A percentile compares a stretch with the other conserved stretches of the same genome.
Evolutionary conservation across 805 yeast species (phyloP).

Genomic region (Candida tibetensis): DNA sequence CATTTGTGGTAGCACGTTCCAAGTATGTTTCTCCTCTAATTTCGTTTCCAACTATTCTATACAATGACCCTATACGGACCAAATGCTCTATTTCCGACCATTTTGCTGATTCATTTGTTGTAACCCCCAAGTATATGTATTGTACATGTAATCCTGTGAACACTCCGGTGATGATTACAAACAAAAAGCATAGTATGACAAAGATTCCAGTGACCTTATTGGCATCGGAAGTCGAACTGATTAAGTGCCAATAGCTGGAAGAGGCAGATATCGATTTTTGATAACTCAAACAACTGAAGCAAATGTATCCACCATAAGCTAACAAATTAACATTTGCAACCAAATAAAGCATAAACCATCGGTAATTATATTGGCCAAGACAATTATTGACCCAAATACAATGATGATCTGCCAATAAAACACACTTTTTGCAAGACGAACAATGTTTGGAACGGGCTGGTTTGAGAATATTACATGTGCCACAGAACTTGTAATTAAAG

Average conservation of each 20-base stretch:
- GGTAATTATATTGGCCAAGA: slow-evolving; percentile 63
- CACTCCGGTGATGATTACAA: slow-evolving; percentile 38
- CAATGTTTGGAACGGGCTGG: slow-evolving; percentile 70
- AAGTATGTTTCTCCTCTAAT: slow-evolving; percentile 13
- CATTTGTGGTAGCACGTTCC: slow-evolving; percentile 8
- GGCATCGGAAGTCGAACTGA: slow-evolving; percentile 15
- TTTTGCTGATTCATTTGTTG: slow-evolving; percentile 71
- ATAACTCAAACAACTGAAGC: slow-evolving; percentile 12
- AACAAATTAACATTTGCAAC: slow-evolving; percentile 39
- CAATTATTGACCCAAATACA: slow-evolving; percentile 72
- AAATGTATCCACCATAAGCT: slow-evolving; percentile 20
- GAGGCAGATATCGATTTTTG: not conserved
- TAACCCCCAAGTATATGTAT: slow-evolving; percentile 61
- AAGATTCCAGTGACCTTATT: slow-evolving; percentile 35
- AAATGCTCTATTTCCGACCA: slow-evolving; percentile 65
- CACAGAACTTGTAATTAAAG: slow-evolving; percentile 43
- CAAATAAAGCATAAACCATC: slow-evolving; percentile 58
- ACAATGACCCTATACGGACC: slow-evolving; percentile 13
- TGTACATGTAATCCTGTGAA: slow-evolving; percentile 39
- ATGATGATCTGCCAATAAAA: slow-evolving; percentile 55
- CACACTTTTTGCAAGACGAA: slow-evolving; percentile 54
- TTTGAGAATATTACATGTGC: slow-evolving; percentile 45
- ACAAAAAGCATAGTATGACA: slow-evolving; percentile 41
- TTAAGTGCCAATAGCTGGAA: slow-evolving; percentile 18
- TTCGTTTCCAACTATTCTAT: not conserved